phyloP scores from a whole-genome alignment of 305 asterid species.

The Fraxinus greggii region DNA sequence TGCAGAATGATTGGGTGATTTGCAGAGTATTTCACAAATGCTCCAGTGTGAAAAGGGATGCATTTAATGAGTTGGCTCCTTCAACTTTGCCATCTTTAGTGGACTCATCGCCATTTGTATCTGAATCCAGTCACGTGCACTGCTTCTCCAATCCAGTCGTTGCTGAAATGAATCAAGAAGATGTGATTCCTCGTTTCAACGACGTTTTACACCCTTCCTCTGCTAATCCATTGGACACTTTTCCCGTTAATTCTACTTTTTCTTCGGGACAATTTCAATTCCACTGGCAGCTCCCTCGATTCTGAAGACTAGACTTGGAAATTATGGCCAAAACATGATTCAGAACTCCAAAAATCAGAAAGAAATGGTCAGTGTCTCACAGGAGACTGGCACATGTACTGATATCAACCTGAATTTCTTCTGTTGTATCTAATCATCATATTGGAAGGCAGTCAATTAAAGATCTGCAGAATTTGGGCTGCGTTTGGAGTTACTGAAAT shows the following conservation, averaged over 20 bases:
- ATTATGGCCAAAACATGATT: constrained; percentile 31
- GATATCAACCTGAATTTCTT: constrained; percentile 29
- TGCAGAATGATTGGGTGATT: constrained; percentile 57
- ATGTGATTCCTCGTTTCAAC: constrained; percentile 22
- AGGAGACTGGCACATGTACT: constrained; percentile 21
- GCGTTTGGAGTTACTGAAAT: constrained; percentile 30
- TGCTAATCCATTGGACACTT: constrained; percentile 26
- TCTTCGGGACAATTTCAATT: constrained; percentile 37
- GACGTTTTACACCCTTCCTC: constrained; percentile 10
- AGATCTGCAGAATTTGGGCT: constrained; percentile 23
- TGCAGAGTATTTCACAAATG: constrained; percentile 51
- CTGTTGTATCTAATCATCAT: constrained; percentile 23
- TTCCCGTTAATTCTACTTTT: constrained; percentile 16
- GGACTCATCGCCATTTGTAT: constrained; percentile 27
- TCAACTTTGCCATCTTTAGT: constrained; percentile 41
- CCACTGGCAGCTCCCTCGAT: constrained; percentile 28
- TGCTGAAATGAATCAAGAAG: constrained; percentile 31
- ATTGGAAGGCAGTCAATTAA: constrained; percentile 13
- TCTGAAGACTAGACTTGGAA: constrained; percentile 30
- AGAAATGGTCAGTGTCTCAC: constrained; percentile 21
- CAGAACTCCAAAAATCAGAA: constrained; percentile 24
- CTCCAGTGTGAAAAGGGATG: background rate
- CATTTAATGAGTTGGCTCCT: background rate
- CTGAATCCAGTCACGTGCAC: constrained; percentile 51
- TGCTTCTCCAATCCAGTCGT: constrained; percentile 58